Percentiles rank a stretch among this genome's conserved stretches.
Evolutionary conservation across 352 stramenopile species (phyloP).

Genomic region (Globisporangium splendens): DNA sequence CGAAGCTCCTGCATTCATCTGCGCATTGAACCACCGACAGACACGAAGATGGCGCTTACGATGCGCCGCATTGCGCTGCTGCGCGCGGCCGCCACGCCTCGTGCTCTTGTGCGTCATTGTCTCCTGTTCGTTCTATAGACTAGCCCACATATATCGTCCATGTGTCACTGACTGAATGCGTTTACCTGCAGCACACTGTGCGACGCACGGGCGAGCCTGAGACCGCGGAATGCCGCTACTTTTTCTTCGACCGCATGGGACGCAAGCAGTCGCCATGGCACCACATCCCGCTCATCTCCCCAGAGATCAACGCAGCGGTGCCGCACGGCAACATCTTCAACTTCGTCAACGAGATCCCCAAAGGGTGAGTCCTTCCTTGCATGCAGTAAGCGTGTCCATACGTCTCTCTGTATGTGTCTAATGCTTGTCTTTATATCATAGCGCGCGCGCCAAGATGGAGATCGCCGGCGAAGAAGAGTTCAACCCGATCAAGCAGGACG

Average conservation of each 20-base stretch:
- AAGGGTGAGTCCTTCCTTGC: conserved; percentile 22
- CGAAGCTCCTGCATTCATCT: neutral
- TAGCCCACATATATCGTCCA: neutral
- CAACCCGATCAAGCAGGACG: conserved; percentile 97
- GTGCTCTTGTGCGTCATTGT: neutral
- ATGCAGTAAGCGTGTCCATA: neutral
- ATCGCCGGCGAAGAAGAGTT: conserved; percentile 87
- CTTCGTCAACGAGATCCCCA: conserved; percentile 94
- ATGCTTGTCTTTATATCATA: conserved; percentile 9
- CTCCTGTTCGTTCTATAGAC: neutral
- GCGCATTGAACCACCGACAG: neutral
- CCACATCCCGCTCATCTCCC: conserved; percentile 85
- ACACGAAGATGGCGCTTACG: neutral
- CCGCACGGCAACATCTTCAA: conserved; percentile 72
- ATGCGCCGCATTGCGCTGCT: neutral
- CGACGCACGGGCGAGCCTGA: conserved; percentile 50
- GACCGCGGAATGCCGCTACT: conserved; percentile 79
- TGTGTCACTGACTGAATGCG: neutral
- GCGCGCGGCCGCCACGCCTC: neutral
- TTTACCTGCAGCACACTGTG: conserved; percentile 54
- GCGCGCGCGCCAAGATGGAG: conserved; percentile 91
- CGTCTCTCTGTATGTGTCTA: neutral
- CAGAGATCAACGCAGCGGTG: conserved; percentile 21
- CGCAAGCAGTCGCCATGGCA: conserved; percentile 91
- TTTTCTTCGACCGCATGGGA: conserved; percentile 70